A percentile compares a stretch with the other conserved stretches of the same genome.
These are phyloP conservation scores for Lasiosphaeris hirsuta DNA, from an alignment of 495 filamentous ascomycete genomes.

Conservation along the genomic window DNA sequence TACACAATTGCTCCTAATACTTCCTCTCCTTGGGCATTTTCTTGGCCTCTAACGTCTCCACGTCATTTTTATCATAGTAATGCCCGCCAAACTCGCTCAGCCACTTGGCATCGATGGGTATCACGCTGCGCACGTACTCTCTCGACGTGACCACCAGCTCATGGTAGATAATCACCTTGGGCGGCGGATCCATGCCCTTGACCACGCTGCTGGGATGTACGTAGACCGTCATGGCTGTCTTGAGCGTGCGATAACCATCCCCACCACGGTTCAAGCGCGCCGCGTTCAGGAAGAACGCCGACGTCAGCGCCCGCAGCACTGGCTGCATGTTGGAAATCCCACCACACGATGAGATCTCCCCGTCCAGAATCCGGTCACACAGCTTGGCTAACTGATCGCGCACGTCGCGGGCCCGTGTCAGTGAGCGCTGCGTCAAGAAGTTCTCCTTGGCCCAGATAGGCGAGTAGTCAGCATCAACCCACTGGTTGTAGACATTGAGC, in stretches of 20 bases:
- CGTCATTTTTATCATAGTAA: constrained; percentile 89
- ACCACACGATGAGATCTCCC: constrained; percentile 66
- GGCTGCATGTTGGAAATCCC: constrained; percentile 68
- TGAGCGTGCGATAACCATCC: constrained; percentile 90
- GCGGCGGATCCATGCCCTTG: constrained; percentile 71
- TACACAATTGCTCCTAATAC: constrained; percentile 12
- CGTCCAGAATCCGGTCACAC: constrained; percentile 84
- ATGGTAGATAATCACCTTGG: constrained; percentile 84
- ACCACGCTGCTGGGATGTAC: constrained; percentile 83
- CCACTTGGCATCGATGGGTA: constrained; percentile 84
- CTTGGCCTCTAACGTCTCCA: constrained; percentile 75
- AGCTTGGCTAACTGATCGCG: constrained; percentile 92
- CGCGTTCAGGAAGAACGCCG: constrained; percentile 94
- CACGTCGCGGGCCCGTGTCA: constrained; percentile 85
- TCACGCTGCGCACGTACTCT: constrained; percentile 87
- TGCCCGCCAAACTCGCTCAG: constrained; percentile 90
- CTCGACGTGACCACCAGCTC: constrained; percentile 90
- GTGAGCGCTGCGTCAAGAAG: constrained; percentile 83
- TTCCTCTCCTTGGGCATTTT: constrained; percentile 52
- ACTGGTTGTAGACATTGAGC: constrained; percentile 96
- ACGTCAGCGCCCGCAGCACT: constrained; percentile 82
- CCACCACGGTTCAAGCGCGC: constrained; percentile 81
- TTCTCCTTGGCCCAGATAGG: constrained; percentile 90
- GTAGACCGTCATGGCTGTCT: constrained; percentile 85
- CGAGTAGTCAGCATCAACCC: constrained; percentile 89